A percentile compares a stretch with the other conserved stretches of the same genome.
Evolutionary conservation across 345 rosid genomes (phyloP).

Genomic region (Raphanus raphanistrum): DNA sequence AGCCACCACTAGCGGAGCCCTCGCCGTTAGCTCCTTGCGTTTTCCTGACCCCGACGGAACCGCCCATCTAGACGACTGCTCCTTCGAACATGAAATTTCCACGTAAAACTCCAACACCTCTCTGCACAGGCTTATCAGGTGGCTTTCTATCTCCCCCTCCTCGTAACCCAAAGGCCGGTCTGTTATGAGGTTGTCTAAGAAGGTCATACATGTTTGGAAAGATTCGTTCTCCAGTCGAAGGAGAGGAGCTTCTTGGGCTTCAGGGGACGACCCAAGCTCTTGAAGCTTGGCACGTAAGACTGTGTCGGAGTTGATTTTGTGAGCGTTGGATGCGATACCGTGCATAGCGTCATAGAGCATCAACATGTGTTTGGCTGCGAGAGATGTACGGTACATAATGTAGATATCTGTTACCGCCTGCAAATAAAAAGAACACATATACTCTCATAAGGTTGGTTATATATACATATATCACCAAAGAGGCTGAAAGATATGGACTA

Average conservation of each 20-base stretch:
- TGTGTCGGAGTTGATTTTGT: conserved; percentile 54
- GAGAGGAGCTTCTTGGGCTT: conserved; percentile 86
- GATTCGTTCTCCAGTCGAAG: conserved; percentile 83
- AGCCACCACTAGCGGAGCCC: conserved; percentile 77
- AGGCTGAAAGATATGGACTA: conserved; percentile 15
- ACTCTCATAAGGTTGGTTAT: neutral
- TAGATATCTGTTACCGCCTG: conserved; percentile 93
- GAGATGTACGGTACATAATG: conserved; percentile 60
- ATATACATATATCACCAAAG: neutral
- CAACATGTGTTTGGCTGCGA: conserved; percentile 58
- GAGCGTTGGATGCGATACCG: conserved; percentile 70
- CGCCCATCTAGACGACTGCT: conserved; percentile 47
- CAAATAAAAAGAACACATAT: conserved; percentile 18
- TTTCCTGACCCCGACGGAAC: conserved; percentile 78
- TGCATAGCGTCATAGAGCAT: conserved; percentile 73
- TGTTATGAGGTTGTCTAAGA: conserved; percentile 66
- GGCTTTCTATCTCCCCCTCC: conserved; percentile 57
- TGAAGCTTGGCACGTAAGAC: conserved; percentile 61
- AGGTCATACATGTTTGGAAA: conserved; percentile 77
- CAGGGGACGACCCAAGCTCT: conserved; percentile 70
- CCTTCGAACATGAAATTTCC: conserved; percentile 50
- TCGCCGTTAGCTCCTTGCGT: conserved; percentile 70
- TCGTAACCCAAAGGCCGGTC: conserved; percentile 60
- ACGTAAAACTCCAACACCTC: conserved; percentile 73
- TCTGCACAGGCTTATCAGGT: conserved; percentile 59